Conservation (phyloP, 495 filamentous ascomycete species). For the Durotheca rogersii region DNA sequence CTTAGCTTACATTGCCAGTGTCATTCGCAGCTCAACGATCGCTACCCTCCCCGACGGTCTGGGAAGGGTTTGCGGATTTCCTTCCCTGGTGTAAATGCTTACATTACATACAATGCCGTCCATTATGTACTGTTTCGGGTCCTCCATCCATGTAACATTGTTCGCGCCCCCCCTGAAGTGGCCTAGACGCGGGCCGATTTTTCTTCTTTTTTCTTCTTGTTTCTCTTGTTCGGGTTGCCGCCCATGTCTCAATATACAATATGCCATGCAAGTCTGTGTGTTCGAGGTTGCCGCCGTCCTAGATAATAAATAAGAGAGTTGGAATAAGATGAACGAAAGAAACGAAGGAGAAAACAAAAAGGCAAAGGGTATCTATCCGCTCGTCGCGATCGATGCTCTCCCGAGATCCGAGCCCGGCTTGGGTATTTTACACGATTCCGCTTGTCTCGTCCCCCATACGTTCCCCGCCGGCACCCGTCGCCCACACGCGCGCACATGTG, state of each 20-base stretch:
- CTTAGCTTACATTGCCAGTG: neutral
- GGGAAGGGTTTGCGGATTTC: neutral
- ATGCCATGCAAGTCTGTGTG: neutral
- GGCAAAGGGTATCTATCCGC: slow-evolving; percentile 21
- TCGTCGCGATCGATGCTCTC: slow-evolving; percentile 15
- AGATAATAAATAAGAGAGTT: too few relatives aligned
- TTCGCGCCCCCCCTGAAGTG: neutral
- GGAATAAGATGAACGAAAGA: neutral
- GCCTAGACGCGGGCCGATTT: too few relatives aligned
- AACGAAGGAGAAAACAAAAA: neutral
- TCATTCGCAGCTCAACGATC: neutral
- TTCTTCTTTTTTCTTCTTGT: slow-evolving; percentile 4
- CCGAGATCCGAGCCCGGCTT: slow-evolving; percentile 27
- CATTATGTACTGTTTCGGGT: neutral
- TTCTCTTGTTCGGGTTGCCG: slow-evolving; percentile 7
- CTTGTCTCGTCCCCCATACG: slow-evolving; percentile 6
- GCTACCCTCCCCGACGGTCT: neutral
- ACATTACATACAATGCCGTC: too few relatives aligned
- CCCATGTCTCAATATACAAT: neutral
- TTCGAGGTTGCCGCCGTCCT: too few relatives aligned
- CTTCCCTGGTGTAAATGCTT: too few relatives aligned
- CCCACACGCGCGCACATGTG: too few relatives aligned
- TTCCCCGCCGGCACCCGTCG: neutral
- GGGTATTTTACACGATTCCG: neutral
- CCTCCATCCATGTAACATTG: neutral